Conservation (phyloP, 805 yeast genomes). For the Lachancea quebecensis region DNA sequence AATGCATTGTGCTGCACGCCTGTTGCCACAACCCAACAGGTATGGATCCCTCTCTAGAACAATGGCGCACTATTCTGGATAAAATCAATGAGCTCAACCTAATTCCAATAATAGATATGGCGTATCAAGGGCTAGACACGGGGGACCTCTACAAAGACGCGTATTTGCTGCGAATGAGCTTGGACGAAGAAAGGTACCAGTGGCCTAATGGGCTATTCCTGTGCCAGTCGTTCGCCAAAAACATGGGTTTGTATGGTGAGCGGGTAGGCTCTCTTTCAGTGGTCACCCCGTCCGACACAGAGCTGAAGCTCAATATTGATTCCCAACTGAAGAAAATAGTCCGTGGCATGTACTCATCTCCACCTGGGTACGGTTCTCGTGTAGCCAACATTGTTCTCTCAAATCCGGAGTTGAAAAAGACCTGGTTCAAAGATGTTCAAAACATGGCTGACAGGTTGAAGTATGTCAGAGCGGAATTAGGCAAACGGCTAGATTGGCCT, state of each 20-base stretch:
- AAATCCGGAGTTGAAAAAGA: conserved; percentile 48
- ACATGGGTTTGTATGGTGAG: conserved; percentile 94
- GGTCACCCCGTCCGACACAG: conserved; percentile 48
- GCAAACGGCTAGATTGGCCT: conserved; percentile 69
- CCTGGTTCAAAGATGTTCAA: conserved; percentile 79
- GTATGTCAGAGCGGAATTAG: conserved; percentile 59
- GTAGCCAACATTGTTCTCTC: conserved; percentile 73
- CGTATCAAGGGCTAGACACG: conserved; percentile 91
- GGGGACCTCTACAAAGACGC: conserved; percentile 76
- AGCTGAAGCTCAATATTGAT: conserved; percentile 46
- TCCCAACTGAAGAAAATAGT: conserved; percentile 79
- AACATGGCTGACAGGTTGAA: conserved; percentile 74
- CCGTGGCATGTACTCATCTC: conserved; percentile 85
- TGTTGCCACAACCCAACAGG: conserved; percentile 98
- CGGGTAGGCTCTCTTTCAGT: conserved; percentile 76
- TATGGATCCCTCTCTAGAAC: conserved; percentile 74
- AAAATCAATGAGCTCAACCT: conserved; percentile 51
- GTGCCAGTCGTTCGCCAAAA: conserved; percentile 91
- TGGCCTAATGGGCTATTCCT: conserved; percentile 47
- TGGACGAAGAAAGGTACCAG: conserved; percentile 16
- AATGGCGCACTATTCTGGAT: conserved; percentile 72
- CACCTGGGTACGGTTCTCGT: conserved; percentile 91
- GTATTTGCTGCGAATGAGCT: conserved; percentile 39
- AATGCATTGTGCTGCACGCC: conserved; percentile 69
- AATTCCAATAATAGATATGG: conserved; percentile 84